phyloP scores from a whole-genome alignment of 2,329 filamentous ascomycete species.

The Ceratocystis huliohia region DNA sequence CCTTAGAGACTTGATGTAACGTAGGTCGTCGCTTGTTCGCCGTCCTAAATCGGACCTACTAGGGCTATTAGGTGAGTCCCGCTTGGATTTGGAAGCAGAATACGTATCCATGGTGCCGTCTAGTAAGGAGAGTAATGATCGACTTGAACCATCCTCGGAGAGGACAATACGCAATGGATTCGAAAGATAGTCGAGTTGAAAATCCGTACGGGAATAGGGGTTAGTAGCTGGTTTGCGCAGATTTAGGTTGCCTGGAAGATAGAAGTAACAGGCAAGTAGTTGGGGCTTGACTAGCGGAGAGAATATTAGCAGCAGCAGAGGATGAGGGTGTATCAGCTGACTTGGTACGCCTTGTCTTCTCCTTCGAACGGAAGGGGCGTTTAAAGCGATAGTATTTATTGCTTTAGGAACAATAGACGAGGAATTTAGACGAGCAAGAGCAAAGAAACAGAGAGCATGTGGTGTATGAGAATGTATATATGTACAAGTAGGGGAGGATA shows the following conservation, averaged over 20 bases:
- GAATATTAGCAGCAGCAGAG: background rate
- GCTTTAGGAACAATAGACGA: background rate
- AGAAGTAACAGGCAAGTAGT: background rate
- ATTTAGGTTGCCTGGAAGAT: background rate
- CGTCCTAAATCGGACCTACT: background rate
- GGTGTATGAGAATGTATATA: background rate
- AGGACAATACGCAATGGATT: slow-evolving; percentile 1
- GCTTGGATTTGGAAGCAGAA: slow-evolving; percentile 17
- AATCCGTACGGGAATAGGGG: background rate
- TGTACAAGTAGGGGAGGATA: background rate
- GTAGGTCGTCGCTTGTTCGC: slow-evolving; percentile 13
- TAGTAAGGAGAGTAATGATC: slow-evolving; percentile 10
- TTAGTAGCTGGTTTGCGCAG: background rate
- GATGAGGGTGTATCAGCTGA: background rate
- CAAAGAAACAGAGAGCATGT: background rate
- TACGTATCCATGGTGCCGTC: slow-evolving; percentile 19
- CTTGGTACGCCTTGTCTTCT: background rate
- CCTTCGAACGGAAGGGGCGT: background rate
- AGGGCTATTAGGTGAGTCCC: slow-evolving; percentile 16
- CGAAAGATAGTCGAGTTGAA: background rate
- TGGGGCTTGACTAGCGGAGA: background rate
- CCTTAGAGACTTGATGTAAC: background rate
- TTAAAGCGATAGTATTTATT: background rate
- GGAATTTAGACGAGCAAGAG: background rate
- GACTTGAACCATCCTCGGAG: slow-evolving; percentile 19